These are phyloP conservation scores for Saccharomycopsis capsularis DNA, from an alignment of 805 yeast species.

Conservation along the genomic window DNA sequence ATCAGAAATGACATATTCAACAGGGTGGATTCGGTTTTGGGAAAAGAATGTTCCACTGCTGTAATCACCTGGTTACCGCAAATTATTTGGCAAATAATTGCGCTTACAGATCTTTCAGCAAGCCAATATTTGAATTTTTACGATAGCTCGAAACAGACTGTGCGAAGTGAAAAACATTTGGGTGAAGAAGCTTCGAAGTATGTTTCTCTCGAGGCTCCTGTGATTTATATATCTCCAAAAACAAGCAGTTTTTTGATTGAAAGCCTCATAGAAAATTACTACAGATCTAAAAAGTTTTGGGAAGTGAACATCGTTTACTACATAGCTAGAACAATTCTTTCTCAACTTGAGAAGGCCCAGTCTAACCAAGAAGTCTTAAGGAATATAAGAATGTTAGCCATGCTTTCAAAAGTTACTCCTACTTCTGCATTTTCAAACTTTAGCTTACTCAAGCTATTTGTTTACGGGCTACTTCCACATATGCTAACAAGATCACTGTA, in stretches of 20 bases:
- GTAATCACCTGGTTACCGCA: conserved; percentile 27
- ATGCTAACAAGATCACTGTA: neutral
- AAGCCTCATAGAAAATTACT: conserved; percentile 3
- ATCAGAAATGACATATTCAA: conserved; percentile 30
- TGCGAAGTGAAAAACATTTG: too few species aligned
- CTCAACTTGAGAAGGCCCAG: neutral
- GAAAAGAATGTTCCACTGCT: conserved; percentile 20
- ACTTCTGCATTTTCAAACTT: neutral
- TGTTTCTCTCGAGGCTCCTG: conserved; percentile 6
- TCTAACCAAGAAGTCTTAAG: neutral
- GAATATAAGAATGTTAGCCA: conserved; percentile 7
- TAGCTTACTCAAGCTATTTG: neutral
- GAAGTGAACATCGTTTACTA: neutral
- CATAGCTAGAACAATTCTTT: neutral
- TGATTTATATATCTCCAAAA: conserved; percentile 8
- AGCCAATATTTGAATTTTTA: too few species aligned
- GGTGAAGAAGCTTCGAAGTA: conserved; percentile 22
- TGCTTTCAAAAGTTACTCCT: neutral
- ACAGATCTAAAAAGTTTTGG: conserved; percentile 5
- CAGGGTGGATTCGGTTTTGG: conserved; percentile 19
- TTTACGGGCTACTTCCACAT: neutral
- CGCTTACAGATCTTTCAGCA: conserved; percentile 35
- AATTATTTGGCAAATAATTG: conserved; percentile 33
- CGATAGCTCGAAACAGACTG: too few species aligned
- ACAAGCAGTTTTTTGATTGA: conserved; percentile 15